A percentile compares a stretch with the other conserved stretches of the same genome.
Conservation (phyloP, 225 moss, liverwort and hornwort genomes). For the Bryoerythrophyllum caledonicum region DNA sequence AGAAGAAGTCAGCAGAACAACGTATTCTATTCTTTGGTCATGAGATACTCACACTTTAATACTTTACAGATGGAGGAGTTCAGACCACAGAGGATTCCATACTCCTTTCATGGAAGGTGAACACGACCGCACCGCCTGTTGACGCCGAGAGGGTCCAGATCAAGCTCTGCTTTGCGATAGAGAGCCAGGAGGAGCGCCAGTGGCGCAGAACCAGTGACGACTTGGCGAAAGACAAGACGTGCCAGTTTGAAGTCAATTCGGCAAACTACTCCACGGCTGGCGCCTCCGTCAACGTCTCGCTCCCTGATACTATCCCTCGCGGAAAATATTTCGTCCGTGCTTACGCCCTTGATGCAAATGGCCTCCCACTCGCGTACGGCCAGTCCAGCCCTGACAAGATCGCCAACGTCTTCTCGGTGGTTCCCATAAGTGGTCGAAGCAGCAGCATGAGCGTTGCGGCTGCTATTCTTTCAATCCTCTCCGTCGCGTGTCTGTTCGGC, state of each 20-base stretch:
- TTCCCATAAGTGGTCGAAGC: conserved; percentile 50
- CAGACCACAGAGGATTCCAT: conserved; percentile 43
- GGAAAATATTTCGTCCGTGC: conserved; percentile 67
- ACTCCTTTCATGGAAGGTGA: conserved; percentile 53
- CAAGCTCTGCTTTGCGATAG: conserved; percentile 58
- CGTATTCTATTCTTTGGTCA: background rate
- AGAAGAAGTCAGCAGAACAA: too few species aligned
- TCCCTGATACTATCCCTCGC: conserved; percentile 42
- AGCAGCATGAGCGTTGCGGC: conserved; percentile 45
- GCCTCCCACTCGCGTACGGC: conserved; percentile 46
- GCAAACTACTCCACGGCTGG: conserved; percentile 43
- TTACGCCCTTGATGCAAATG: conserved; percentile 48
- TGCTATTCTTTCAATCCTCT: conserved; percentile 45
- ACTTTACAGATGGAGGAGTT: conserved; percentile 21
- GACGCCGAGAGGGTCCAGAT: conserved; percentile 40
- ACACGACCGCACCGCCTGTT: conserved; percentile 24
- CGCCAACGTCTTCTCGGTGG: conserved; percentile 48
- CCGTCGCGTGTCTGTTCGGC: conserved; percentile 30
- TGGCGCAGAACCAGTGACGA: conserved; percentile 62
- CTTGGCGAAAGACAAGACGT: conserved; percentile 64
- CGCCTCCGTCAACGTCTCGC: conserved; percentile 25
- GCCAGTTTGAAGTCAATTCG: conserved; percentile 32
- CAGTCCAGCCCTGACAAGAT: conserved; percentile 53
- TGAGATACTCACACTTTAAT: background rate
- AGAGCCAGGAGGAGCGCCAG: conserved; percentile 50